phyloP scores from a whole-genome alignment of 2,329 filamentous ascomycete genomes.

The Verticillium klebahnii region DNA sequence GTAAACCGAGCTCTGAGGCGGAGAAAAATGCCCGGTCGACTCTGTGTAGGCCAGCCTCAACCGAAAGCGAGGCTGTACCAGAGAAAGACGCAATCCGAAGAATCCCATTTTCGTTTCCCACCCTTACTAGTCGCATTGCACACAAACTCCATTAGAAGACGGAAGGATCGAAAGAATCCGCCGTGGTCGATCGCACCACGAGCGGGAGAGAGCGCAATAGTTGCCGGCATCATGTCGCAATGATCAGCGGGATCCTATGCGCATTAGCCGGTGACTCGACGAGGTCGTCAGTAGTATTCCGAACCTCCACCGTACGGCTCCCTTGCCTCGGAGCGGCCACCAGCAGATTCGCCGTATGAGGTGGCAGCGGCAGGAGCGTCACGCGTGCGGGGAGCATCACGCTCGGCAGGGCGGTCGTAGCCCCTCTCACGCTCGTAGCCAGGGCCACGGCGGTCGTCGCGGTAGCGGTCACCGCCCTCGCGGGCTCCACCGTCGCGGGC shows the following conservation, averaged over 20 bases:
- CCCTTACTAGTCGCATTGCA: slow-evolving; percentile 10
- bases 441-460: slow-evolving; percentile 26
- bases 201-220: slow-evolving; percentile 3
- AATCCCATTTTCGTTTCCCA: slow-evolving; percentile 10
- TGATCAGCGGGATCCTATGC: slow-evolving; percentile 21
- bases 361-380: slow-evolving; percentile 30
- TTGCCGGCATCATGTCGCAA: slow-evolving; percentile 1
- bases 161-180: slow-evolving; percentile 12
- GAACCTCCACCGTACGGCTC: slow-evolving; percentile 38
- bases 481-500: slow-evolving; percentile 36
- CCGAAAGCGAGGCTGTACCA: neutral
- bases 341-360: slow-evolving; percentile 30
- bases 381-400: slow-evolving; percentile 33
- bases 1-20: neutral
- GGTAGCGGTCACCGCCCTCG: slow-evolving; percentile 28
- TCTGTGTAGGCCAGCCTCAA: neutral
- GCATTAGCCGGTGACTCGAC: slow-evolving; percentile 3
- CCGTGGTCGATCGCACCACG: slow-evolving; percentile 11
- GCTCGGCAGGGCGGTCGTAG: slow-evolving; percentile 42
- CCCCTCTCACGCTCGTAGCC: slow-evolving; percentile 42
- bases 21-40: neutral
- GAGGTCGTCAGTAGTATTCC: slow-evolving; percentile 13
- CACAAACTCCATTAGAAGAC: neutral
- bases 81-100: slow-evolving; percentile 9
- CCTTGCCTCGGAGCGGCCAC: slow-evolving; percentile 33